phyloP scores from a whole-genome alignment of 352 stramenopile genomes.

The Aphanomyces cochlioides region DNA sequence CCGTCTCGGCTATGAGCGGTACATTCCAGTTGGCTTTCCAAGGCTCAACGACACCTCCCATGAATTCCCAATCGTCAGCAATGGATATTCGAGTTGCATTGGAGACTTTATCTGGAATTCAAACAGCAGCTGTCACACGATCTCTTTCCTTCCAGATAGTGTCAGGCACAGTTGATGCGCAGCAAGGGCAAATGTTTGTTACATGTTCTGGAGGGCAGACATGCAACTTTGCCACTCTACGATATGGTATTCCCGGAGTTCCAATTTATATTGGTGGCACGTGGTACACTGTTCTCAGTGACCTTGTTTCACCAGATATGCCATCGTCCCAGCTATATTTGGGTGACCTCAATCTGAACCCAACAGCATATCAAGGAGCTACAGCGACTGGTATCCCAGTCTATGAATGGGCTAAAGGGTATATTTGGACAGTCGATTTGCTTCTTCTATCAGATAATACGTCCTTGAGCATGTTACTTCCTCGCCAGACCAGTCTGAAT shows the following conservation, averaged over 20 bases:
- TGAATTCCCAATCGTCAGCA: constrained; percentile 68
- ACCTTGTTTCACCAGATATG: constrained; percentile 43
- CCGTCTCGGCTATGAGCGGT: constrained; percentile 58
- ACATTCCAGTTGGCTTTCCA: constrained; percentile 76
- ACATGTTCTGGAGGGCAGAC: constrained; percentile 46
- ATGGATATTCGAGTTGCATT: constrained; percentile 62
- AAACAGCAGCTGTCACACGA: constrained; percentile 49
- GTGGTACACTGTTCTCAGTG: constrained; percentile 69
- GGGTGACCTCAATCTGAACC: constrained; percentile 53
- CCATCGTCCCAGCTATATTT: constrained; percentile 47
- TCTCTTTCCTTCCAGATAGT: constrained; percentile 48
- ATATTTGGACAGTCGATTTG: constrained; percentile 59
- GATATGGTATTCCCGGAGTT: constrained; percentile 59
- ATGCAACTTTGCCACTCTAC: constrained; percentile 50
- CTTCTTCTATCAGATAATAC: constrained; percentile 37
- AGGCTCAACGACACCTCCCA: constrained; percentile 48
- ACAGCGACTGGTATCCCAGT: constrained; percentile 44
- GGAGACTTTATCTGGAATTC: constrained; percentile 53
- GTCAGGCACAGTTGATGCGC: constrained; percentile 49
- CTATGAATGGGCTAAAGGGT: constrained; percentile 72
- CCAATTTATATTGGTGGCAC: constrained; percentile 49
- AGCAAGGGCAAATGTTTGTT: constrained; percentile 55
- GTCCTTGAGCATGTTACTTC: constrained; percentile 1
- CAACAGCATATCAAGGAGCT: constrained; percentile 49
- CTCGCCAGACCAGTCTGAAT: constrained; percentile 3